phyloP scores from a whole-genome alignment of 2,329 filamentous ascomycete species.

The Colletotrichum sp. region DNA sequence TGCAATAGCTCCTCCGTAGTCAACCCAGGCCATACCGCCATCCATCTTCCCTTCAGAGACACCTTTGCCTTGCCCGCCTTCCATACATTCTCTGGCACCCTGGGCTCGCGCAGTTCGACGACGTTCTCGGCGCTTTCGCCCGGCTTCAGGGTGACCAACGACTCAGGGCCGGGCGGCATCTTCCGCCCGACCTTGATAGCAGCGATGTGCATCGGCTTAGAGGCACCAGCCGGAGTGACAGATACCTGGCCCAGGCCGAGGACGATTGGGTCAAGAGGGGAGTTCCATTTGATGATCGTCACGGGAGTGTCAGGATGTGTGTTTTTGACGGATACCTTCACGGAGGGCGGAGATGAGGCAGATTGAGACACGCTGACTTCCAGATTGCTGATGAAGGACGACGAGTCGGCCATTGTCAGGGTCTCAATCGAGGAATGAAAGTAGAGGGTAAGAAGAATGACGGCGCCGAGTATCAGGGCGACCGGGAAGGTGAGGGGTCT shows the following conservation, averaged over 20 bases:
- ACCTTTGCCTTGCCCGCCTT: constrained; percentile 34
- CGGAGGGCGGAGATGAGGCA: constrained; percentile 33
- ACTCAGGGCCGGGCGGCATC: constrained; percentile 43
- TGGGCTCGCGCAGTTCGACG: constrained; percentile 38
- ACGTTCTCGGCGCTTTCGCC: constrained; percentile 37
- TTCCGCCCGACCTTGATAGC: constrained; percentile 41
- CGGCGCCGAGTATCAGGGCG: not conserved
- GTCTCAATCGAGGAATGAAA: not conserved
- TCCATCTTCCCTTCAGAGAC: constrained; percentile 41
- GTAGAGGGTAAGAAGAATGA: not conserved
- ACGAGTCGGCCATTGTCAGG: not conserved
- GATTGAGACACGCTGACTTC: constrained; percentile 30
- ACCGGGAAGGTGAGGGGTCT: not conserved
- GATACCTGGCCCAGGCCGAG: constrained; percentile 43
- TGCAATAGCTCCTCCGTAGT: constrained; percentile 5
- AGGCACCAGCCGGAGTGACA: constrained; percentile 37
- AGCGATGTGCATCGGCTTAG: constrained; percentile 37
- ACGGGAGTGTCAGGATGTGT: constrained; percentile 34
- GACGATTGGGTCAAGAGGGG: constrained; percentile 45
- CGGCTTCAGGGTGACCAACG: constrained; percentile 40
- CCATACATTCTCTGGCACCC: constrained; percentile 35
- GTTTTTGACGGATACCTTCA: constrained; percentile 44
- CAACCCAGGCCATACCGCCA: constrained; percentile 32
- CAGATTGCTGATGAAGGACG: not conserved
- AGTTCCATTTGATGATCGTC: constrained; percentile 46